Conservation (phyloP, 441 rosid species). For the Syzygium malaccense region DNA sequence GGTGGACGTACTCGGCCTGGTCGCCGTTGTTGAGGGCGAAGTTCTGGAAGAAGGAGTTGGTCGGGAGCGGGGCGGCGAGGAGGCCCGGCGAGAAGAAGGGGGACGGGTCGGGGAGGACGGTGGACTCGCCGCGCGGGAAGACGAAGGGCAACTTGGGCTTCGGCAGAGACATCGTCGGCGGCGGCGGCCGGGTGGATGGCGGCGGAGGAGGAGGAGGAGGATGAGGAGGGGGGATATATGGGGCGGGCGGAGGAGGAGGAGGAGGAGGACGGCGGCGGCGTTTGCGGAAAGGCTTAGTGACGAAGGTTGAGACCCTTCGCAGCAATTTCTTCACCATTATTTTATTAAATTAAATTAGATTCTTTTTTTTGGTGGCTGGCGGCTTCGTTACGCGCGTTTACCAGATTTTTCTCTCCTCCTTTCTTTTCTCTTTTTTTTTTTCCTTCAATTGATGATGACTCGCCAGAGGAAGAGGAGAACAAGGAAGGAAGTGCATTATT, state of each 20-base stretch:
- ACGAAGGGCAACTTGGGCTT: conserved; percentile 28
- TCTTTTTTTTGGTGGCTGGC: neutral
- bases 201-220: neutral
- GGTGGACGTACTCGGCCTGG: conserved; percentile 85
- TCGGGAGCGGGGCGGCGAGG: conserved; percentile 74
- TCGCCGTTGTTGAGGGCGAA: conserved; percentile 78
- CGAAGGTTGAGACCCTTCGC: conserved; percentile 21
- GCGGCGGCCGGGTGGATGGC: conserved; percentile 2
- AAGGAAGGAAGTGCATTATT: neutral
- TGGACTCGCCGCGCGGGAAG: conserved; percentile 55
- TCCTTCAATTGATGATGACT: neutral
- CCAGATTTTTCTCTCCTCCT: neutral
- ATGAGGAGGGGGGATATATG: neutral
- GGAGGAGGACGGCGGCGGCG: conserved; percentile 5
- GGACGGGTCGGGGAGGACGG: conserved; percentile 79
- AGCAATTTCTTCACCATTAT: conserved; percentile 22
- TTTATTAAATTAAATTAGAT: neutral
- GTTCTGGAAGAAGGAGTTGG: conserved; percentile 90
- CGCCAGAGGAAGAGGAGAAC: neutral
- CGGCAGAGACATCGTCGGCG: conserved; percentile 23
- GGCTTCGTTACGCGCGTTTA: neutral
- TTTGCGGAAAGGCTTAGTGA: conserved; percentile 45
- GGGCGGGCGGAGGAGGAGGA: neutral
- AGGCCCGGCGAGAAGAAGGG: conserved; percentile 58
- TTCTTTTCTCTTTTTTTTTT: neutral